Conservation (phyloP, 2,329 filamentous ascomycete species). For the Cytospora chrysosperma region DNA sequence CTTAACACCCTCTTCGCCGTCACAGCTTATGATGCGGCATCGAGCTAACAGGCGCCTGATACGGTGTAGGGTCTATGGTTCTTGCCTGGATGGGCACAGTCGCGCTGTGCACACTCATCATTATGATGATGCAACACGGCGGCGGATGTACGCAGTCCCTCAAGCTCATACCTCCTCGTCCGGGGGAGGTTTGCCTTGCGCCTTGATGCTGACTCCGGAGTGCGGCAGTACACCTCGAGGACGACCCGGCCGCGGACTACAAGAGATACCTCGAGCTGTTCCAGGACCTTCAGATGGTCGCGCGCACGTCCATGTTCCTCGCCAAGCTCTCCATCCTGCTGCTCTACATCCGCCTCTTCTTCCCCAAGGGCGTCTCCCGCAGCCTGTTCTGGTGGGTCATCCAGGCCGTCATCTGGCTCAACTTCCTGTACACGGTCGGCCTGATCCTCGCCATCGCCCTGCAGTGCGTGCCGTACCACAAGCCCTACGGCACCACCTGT, state of each 20-base stretch:
- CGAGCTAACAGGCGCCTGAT: neutral
- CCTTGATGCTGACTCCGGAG: neutral
- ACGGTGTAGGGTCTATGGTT: slow-evolving; percentile 26
- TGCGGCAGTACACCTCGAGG: slow-evolving; percentile 2
- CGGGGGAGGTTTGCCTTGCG: neutral
- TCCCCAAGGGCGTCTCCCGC: slow-evolving; percentile 43
- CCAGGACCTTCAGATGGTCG: slow-evolving; percentile 28
- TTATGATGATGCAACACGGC: slow-evolving; percentile 27
- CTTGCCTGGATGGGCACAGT: slow-evolving; percentile 27
- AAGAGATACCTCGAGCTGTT: slow-evolving; percentile 26
- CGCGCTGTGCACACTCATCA: slow-evolving; percentile 22
- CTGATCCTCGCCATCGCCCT: slow-evolving; percentile 29
- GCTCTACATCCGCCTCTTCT: slow-evolving; percentile 47
- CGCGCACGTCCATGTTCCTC: slow-evolving; percentile 30
- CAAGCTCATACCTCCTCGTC: neutral
- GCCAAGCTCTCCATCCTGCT: slow-evolving; percentile 30
- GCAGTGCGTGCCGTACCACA: slow-evolving; percentile 27
- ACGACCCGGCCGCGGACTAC: slow-evolving; percentile 24
- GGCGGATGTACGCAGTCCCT: slow-evolving; percentile 9
- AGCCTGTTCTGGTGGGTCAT: slow-evolving; percentile 28
- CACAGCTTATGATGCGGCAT: no score
- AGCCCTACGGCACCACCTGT: slow-evolving; percentile 29
- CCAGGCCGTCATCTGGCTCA: slow-evolving; percentile 28
- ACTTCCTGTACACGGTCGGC: slow-evolving; percentile 29
- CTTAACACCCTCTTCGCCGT: neutral